Evolutionary conservation across 441 rosid genomes (phyloP).

Genomic region (Bruguiera hainesii): DNA sequence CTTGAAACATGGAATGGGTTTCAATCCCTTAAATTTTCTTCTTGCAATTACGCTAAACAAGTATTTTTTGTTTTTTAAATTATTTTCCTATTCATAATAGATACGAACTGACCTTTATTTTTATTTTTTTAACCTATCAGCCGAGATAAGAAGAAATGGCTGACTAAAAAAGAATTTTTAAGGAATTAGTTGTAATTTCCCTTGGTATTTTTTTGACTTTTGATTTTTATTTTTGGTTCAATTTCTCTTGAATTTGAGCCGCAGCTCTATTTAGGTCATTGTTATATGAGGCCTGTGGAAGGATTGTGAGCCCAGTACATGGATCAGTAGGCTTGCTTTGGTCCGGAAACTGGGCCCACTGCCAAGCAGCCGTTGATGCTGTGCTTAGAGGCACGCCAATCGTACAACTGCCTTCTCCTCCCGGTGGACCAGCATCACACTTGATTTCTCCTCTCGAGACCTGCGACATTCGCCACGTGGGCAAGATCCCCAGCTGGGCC

Average conservation of each 20-base stretch:
- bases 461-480: conserved; percentile 20
- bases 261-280: conserved; percentile 45
- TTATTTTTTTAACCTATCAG: no score
- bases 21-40: no score
- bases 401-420: conserved; percentile 7
- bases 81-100: no score
- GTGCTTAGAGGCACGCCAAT: neutral
- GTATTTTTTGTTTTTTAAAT: no score
- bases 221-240: neutral
- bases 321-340: neutral
- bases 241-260: conserved; percentile 19
- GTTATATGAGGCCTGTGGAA: conserved; percentile 51
- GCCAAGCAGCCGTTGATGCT: neutral
- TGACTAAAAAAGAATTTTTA: no score
- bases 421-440: conserved; percentile 32
- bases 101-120: no score
- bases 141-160: no score
- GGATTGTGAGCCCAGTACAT: conserved; percentile 41
- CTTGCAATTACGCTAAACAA: no score
- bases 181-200: no score
- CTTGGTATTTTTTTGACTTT: no score
- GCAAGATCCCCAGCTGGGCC: conserved; percentile 16
- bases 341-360: neutral
- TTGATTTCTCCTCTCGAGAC: conserved; percentile 27
- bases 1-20: no score